Conservation (phyloP, 305 asterid species). For the Petunia hybrid region DNA sequence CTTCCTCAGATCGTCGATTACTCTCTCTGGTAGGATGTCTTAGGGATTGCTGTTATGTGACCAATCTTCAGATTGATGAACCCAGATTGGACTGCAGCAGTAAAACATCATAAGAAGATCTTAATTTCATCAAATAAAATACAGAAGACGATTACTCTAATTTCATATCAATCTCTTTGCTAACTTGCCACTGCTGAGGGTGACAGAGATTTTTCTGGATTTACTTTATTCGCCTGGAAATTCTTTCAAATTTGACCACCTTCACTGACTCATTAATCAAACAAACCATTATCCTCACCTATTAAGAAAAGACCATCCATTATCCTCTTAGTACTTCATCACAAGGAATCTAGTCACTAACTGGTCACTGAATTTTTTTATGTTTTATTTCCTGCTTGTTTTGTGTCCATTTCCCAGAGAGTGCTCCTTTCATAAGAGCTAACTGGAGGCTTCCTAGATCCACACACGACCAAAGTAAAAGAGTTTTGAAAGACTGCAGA, state of each 20-base stretch:
- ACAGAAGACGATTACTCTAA: neutral
- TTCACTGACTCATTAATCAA: slow-evolving; percentile 11
- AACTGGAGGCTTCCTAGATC: neutral
- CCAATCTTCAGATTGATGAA: slow-evolving; percentile 16
- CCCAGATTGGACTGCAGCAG: neutral
- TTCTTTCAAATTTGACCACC: slow-evolving; percentile 15
- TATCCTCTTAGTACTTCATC: slow-evolving; percentile 19
- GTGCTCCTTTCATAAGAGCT: slow-evolving; percentile 23
- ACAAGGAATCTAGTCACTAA: slow-evolving; percentile 25
- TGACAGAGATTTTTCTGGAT: neutral
- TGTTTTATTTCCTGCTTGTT: slow-evolving; percentile 2
- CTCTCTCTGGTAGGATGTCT: slow-evolving; percentile 1
- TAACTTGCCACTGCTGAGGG: slow-evolving; percentile 1
- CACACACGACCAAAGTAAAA: slow-evolving; percentile 14
- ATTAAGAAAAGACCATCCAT: neutral
- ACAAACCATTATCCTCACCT: slow-evolving; percentile 2
- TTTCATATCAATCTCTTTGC: neutral
- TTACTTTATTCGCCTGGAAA: slow-evolving; percentile 7
- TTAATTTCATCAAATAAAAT: neutral
- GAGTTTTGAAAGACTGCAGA: neutral
- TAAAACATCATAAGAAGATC: neutral
- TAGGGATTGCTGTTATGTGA: slow-evolving; percentile 16
- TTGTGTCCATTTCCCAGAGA: slow-evolving; percentile 19
- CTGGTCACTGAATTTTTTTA: slow-evolving; percentile 8
- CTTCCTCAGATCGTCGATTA: neutral